phyloP scores from a whole-genome alignment of 1,139 yeast genomes.

The Citeromyces siamensis region DNA sequence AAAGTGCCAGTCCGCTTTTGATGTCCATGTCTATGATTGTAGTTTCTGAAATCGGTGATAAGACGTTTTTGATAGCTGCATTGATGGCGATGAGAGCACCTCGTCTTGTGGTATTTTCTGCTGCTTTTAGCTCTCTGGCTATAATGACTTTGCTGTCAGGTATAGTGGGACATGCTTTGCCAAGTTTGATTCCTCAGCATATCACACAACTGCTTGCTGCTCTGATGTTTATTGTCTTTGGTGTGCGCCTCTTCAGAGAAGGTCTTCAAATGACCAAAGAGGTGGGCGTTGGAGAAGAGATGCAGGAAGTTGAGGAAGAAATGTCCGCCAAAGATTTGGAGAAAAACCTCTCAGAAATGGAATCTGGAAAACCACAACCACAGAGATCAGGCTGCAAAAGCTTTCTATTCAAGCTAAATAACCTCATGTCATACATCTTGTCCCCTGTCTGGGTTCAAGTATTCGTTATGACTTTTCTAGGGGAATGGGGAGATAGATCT shows the following conservation, averaged over 20 bases:
- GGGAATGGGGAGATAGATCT: conserved; percentile 99
- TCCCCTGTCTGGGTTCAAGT: conserved; percentile 94
- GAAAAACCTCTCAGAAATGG: conserved; percentile 37
- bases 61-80: conserved; percentile 93
- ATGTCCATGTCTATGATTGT: conserved; percentile 79
- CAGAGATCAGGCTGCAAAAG: conserved; percentile 6
- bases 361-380: conserved; percentile 31
- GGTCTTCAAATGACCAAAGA: conserved; percentile 74
- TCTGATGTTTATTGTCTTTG: conserved; percentile 70
- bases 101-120: conserved; percentile 67
- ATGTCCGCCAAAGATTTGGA: conserved; percentile 54
- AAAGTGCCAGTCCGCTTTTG: conserved; percentile 34
- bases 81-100: conserved; percentile 96
- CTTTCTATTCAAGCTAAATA: conserved; percentile 19
- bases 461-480: conserved; percentile 89
- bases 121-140: conserved; percentile 79
- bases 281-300: conserved; percentile 84
- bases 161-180: conserved; percentile 83
- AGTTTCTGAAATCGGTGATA: conserved; percentile 93
- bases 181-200: conserved; percentile 68
- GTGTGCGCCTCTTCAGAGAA: conserved; percentile 62
- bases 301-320: conserved; percentile 96
- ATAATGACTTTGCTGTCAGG: conserved; percentile 91
- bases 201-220: conserved; percentile 79
- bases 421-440: conserved; percentile 49